Conservation (phyloP, 495 filamentous ascomycete species). For the Neurospora hispaniola region DNA sequence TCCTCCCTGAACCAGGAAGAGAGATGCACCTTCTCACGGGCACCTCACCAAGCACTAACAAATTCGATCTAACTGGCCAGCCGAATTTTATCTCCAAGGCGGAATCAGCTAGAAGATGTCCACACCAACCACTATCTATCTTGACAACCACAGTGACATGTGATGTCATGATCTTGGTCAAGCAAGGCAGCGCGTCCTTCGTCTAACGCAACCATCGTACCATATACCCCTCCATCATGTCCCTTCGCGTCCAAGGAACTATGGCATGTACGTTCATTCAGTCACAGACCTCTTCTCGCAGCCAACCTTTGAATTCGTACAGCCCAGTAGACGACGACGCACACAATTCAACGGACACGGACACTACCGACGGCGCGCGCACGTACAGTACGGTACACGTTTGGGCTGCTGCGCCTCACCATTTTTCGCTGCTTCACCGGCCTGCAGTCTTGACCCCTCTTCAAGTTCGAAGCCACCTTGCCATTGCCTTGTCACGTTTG, state of each 20-base stretch:
- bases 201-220: not conserved
- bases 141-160: not conserved
- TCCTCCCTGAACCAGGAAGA: too few relatives aligned
- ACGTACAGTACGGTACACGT: not conserved
- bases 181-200: not conserved
- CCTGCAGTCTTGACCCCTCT: not conserved
- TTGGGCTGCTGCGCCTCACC: not conserved
- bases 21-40: too few relatives aligned
- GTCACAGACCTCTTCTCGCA: not conserved
- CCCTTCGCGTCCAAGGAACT: not conserved
- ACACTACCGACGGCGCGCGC: not conserved
- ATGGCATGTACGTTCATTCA: not conserved
- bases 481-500: not conserved
- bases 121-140: not conserved
- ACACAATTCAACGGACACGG: not conserved
- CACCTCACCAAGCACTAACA: not conserved
- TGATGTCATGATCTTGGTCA: not conserved
- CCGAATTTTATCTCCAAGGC: not conserved
- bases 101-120: not conserved
- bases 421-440: not conserved
- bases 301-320: not conserved
- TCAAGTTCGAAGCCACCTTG: not conserved
- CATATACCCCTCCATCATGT: not conserved
- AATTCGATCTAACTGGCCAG: not conserved
- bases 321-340: not conserved